Base-by-base conservation (phyloP, 495 filamentous ascomycete genomes). In the Daldinia caldariorum region DNA sequence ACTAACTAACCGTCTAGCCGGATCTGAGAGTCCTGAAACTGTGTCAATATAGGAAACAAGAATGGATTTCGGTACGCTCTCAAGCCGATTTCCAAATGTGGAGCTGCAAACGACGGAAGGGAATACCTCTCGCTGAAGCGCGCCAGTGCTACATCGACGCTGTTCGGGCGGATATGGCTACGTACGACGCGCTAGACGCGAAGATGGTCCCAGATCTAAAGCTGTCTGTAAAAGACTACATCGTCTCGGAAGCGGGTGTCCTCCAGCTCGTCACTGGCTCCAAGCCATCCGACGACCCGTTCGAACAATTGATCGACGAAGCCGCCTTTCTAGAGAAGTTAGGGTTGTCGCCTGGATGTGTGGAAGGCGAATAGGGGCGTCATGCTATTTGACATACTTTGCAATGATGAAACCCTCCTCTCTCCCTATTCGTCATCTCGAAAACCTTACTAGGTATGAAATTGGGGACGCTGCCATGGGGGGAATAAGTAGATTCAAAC, bases 191-290 rank as follows among this genome's bases (percentile, higher is more conserved):
- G 22, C 22, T 13, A 10, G 3, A n/a, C 49, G 26, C n/a, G 49
- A 32, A 32, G n/a, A 31, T 14, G 14, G 26, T 16, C 3, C 8
- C 20, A 16, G 49, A 53, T 6, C 32, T 53, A 32, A 32, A 14
- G 13, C 22, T 53, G 22, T 53, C 49, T 7, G 49, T 53, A 29
- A 53, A 14, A 29, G 49, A 53, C 29, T 53, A 53, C 26, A 53
- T 53, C 22, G 49, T 53, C n/a, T 53, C 49, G 16, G 49, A 53
- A 5, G n/a, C n/a, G 49, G 49, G 49, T 16, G 26, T 53, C n/a
- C 26, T 56, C 53, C 53, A 56, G 6, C 65, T 50, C 3, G 58
- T 62, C 26, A 58, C 29, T 8, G 39, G 26, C 29, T 10, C 38
- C 4, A 16, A 31, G 3, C 14, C 58, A 66, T 47, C 49, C 0